Base-by-base conservation (phyloP, 345 rosid species). In the Acer campestre region DNA sequence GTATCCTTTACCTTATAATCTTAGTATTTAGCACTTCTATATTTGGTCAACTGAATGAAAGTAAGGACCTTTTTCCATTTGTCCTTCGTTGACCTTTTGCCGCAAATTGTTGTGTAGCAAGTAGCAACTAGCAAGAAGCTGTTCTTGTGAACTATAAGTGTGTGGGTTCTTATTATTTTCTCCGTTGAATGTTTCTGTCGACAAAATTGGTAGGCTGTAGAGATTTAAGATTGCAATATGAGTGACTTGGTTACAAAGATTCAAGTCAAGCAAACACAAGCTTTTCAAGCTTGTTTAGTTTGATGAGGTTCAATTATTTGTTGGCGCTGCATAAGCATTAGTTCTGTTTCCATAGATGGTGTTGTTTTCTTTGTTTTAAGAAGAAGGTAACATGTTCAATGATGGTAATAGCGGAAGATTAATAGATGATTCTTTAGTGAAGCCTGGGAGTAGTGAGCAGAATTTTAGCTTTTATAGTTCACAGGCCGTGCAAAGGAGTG, bases 351-450 rank as follows among this genome's bases (percentile, higher is more conserved):
- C 8, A 18, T 10, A 35, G 71, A 25, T 61, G 23, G 35, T 49
- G 6, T 35, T 29, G 1, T 9, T 42, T 29, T 77, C 46, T 18
- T 49, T 16, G 62, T 6, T 17, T 66, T n/a, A 29, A 63, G 66
- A 40, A 42, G 46, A 16, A 61, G 69, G 29, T 75, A 53, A 55
- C 56, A 79, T 84, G 85, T 79, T 81, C 76, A 42, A 72, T 73
- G 84, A 75, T 48, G 82, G 82, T 67, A 73, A 55, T 44, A 40
- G 70, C 29, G 78, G 67, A 73, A 81, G 77, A 65, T 76, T 74
- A 38, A 31, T 22, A 25, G 70, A 35, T 16, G 75, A 70, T 61
- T 61, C 70, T 49, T 59, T 76, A 23, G n/a, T 74, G 11, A 65
- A 78, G 38, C 59, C 70, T 18, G 78, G 65, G 42, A 75, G 49